Evolutionary conservation across 202 grass and related monocot genomes (phyloP), one percentile per base, ranked within the genome.

Genomic region (Tripidium arundinaceum): DNA sequence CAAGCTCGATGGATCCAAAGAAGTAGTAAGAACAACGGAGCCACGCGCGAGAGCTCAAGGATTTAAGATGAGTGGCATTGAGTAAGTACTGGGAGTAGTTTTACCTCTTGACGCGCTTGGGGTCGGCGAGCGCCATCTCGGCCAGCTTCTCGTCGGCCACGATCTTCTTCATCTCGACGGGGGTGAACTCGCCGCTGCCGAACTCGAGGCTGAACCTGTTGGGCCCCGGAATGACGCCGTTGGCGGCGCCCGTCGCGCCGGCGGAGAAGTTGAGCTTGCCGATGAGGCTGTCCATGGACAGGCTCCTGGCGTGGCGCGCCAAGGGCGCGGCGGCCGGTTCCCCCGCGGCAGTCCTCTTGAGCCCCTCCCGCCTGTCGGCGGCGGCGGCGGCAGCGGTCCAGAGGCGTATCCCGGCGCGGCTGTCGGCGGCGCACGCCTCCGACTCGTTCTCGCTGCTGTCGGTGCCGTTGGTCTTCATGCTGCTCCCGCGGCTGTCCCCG

Each of bases 161-260:
- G 70, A 99, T 99, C 90, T 96, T 99, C 90, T 91, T 96, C 86
- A 93, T 96, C 90, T 99, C 96, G 39, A 18, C 28, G 11, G 90
- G 65, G 28, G 62, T 87, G 70, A 99, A 99, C 74, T 96, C 90
- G 46, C 85, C 89, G 88, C 83, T 91, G 22, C 88, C 92, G 36
- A 96, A 96, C 62, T 99, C 92, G 39, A 93, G 68, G 74, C 78
- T 93, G 75, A 98, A 95, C 79, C 82, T 74, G 81, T 88, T 90
- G 10, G 72, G 33, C 7, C 78, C 73, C 8, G 75, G 86, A 70
- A 67, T 24, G 12, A n/a, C 9, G 76, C 38, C 74, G 65, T 40
- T 57, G 4, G 1, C 3, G 11, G 10, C 14, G 1, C 0, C 38
- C 21, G 55, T 12, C 21, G 25, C 68, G 26, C 47, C 68, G 40